Evolutionary conservation across 306 rosid genomes (phyloP).

Genomic region (Medicago ruthenica): DNA sequence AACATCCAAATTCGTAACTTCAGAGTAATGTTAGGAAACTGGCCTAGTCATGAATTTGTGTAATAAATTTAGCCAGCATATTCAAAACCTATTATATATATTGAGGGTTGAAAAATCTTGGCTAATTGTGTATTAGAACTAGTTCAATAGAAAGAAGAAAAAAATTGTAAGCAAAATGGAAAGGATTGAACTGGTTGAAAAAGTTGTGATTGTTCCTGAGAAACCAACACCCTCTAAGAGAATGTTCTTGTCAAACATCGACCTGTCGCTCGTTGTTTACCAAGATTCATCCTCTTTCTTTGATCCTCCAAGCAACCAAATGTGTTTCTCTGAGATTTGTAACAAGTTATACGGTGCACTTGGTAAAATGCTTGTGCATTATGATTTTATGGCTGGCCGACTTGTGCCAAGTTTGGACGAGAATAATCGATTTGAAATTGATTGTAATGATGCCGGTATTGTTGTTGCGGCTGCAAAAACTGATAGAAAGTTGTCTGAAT

Average conservation of each 20-base stretch:
- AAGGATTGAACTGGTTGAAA: conserved; percentile 52
- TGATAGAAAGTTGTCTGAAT: conserved; percentile 47
- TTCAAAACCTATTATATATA: conserved; percentile 17
- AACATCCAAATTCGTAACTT: conserved; percentile 3
- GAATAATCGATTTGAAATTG: conserved; percentile 49
- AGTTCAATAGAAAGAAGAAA: neutral
- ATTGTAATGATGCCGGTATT: conserved; percentile 61
- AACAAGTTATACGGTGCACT: conserved; percentile 43
- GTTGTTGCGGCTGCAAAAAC: conserved; percentile 53
- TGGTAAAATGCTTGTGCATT: conserved; percentile 48
- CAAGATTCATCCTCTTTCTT: conserved; percentile 62
- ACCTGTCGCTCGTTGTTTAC: conserved; percentile 59
- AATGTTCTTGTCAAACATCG: conserved; percentile 65
- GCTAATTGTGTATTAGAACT: neutral
- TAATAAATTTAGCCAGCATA: conserved; percentile 7
- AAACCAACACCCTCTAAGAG: conserved; percentile 38
- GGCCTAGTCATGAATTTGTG: conserved; percentile 5
- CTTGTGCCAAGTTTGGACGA: conserved; percentile 48
- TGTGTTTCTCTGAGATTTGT: conserved; percentile 49
- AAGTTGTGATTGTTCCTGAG: conserved; percentile 49
- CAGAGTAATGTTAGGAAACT: conserved; percentile 3
- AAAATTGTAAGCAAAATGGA: conserved; percentile 36
- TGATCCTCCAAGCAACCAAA: conserved; percentile 50
- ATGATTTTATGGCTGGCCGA: conserved; percentile 59
- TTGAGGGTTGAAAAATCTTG: neutral